These are phyloP conservation scores for Chrysanthemum seticuspe DNA, from an alignment of 129 eudicot species.

Conservation along the genomic window DNA sequence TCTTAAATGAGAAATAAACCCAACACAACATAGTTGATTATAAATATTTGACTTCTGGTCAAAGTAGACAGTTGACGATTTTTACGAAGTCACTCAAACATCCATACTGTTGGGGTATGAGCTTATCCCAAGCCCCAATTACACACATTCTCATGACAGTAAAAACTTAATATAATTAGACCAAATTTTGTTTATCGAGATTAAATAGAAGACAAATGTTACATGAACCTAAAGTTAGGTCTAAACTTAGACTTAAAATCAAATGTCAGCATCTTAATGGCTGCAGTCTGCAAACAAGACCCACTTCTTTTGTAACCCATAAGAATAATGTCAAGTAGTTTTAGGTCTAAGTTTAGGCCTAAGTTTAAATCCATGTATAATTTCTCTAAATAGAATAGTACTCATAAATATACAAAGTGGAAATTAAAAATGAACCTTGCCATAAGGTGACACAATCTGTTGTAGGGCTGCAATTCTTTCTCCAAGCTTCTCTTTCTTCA, in stretches of 20 bases:
- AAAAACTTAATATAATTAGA: not conserved
- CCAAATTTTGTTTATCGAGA: slow-evolving; percentile 15
- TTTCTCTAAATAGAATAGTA: too few species aligned
- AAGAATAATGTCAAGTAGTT: too few species aligned
- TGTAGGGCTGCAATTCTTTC: slow-evolving; percentile 74
- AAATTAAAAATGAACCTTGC: slow-evolving; percentile 50
- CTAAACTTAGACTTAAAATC: too few species aligned
- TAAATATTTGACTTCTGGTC: slow-evolving; percentile 36
- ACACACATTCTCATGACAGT: slow-evolving; percentile 39
- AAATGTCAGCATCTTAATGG: too few species aligned
- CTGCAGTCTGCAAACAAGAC: too few species aligned
- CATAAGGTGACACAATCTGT: slow-evolving; percentile 81
- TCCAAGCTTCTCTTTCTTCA: slow-evolving; percentile 75
- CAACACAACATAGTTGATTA: slow-evolving; percentile 1
- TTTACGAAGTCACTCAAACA: slow-evolving; percentile 44
- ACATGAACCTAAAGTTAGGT: too few species aligned
- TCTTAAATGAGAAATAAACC: not conserved
- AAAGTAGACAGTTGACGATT: slow-evolving; percentile 39
- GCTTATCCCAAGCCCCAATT: slow-evolving; percentile 32
- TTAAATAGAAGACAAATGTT: not conserved
- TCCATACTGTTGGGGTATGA: slow-evolving; percentile 43
- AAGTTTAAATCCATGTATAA: too few species aligned
- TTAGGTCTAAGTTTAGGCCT: too few species aligned
- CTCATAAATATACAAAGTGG: not conserved
- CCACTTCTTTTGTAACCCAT: too few species aligned